phyloP scores from a whole-genome alignment of 371 early-diverging fungal species.

The Mucor sp. region DNA sequence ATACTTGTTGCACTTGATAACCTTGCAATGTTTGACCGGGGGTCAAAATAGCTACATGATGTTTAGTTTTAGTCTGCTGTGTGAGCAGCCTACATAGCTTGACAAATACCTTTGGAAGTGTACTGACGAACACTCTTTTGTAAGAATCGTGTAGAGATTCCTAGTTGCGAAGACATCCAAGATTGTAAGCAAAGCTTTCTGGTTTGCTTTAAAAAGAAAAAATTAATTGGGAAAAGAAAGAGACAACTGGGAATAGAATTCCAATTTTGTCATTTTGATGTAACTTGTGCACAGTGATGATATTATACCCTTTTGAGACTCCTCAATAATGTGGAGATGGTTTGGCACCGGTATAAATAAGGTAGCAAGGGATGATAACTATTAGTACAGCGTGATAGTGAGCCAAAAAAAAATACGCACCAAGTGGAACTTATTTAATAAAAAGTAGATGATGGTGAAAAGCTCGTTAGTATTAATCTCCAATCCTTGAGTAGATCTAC shows the following conservation, averaged over 20 bases:
- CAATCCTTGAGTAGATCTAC: too few species aligned
- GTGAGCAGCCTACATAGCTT: background rate
- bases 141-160: slow-evolving; percentile 14
- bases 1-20: slow-evolving; percentile 31
- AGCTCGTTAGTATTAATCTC: too few species aligned
- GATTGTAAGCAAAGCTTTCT: background rate
- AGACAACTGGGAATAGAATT: background rate
- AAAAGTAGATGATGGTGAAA: too few species aligned
- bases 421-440: too few species aligned
- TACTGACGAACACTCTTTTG: slow-evolving; percentile 9
- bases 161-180: slow-evolving; percentile 19
- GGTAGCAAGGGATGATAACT: too few species aligned
- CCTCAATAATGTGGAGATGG: background rate
- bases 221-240: background rate
- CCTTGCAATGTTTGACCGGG: slow-evolving; percentile 35
- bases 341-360: too few species aligned
- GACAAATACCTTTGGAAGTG: slow-evolving; percentile 13
- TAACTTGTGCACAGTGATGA: background rate
- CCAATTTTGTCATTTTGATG: background rate
- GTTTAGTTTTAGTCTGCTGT: background rate
- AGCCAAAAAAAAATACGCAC: too few species aligned
- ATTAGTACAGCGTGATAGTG: too few species aligned
- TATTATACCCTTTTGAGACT: background rate
- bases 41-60: slow-evolving; percentile 21
- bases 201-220: background rate